These are phyloP conservation scores for Chlamydomonas applanata DNA, from an alignment of 139 green algal species.

Conservation along the genomic window DNA sequence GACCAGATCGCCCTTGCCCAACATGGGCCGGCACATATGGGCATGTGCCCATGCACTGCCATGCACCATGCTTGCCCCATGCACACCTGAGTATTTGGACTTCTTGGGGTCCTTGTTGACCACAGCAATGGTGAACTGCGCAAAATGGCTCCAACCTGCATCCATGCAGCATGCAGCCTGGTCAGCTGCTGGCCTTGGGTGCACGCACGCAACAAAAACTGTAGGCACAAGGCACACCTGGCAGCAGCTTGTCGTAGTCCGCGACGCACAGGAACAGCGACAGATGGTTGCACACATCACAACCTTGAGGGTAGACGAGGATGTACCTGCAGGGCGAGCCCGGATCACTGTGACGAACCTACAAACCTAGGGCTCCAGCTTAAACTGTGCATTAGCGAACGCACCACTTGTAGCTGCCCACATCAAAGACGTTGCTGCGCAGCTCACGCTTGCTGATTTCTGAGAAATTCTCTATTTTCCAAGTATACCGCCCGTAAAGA, in stretches of 20 bases:
- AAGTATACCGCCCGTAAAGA: conserved; percentile 97
- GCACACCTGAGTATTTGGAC: conserved; percentile 90
- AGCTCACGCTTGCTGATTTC: conserved; percentile 94
- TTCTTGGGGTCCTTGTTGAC: conserved; percentile 99
- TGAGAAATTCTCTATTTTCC: conserved; percentile 94
- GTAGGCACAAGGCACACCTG: conserved; percentile 54
- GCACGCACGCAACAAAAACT: too few relatives aligned
- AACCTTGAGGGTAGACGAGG: conserved; percentile 95
- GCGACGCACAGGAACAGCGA: conserved; percentile 98
- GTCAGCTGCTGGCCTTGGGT: neutral
- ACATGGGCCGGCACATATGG: too few relatives aligned
- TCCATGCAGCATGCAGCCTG: neutral
- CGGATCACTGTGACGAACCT: neutral
- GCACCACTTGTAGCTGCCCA: conserved; percentile 94
- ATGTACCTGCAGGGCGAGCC: conserved; percentile 80
- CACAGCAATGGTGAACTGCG: conserved; percentile 98
- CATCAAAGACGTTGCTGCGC: conserved; percentile 88
- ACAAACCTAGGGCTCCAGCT: neutral
- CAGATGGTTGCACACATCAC: conserved; percentile 97
- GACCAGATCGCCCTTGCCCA: too few relatives aligned
- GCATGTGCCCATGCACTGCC: too few relatives aligned
- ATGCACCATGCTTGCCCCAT: neutral
- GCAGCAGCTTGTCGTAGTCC: conserved; percentile 98
- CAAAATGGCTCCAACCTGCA: conserved; percentile 96
- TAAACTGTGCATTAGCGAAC: conserved; percentile 2